Conservation (phyloP, 179 eudicot species). For the Corrigiola litoralis region DNA sequence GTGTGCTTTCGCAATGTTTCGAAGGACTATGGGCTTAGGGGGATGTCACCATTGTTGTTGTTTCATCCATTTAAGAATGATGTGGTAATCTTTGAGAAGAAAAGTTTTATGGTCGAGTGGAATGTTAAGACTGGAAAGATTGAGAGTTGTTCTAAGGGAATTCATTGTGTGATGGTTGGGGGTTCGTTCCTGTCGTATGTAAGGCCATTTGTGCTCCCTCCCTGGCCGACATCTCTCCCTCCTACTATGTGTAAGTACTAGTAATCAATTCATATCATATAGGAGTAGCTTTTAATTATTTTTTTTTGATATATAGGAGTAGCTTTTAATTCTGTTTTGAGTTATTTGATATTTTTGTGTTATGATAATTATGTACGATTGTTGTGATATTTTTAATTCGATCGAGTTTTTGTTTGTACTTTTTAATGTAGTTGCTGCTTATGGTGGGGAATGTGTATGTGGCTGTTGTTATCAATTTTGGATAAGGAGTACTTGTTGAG, state of each 20-base stretch:
- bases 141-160: not conserved
- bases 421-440: too few species aligned
- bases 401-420: too few species aligned
- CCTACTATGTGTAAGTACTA: not conserved
- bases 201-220: not conserved
- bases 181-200: not conserved
- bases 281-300: too few species aligned
- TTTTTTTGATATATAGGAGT: too few species aligned
- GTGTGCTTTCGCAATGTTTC: not conserved
- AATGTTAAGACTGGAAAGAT: conserved; percentile 1
- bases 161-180: not conserved
- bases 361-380: too few species aligned
- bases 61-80: conserved; percentile 7
- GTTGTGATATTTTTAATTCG: too few species aligned
- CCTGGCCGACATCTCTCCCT: conserved; percentile 9
- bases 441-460: too few species aligned
- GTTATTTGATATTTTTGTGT: too few species aligned
- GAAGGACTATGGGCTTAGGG: not conserved
- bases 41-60: not conserved
- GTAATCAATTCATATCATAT: too few species aligned
- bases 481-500: too few species aligned
- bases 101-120: not conserved
- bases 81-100: not conserved
- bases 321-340: too few species aligned
- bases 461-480: too few species aligned